Evolutionary conservation across 2,329 filamentous ascomycete species (phyloP), one percentile per base, ranked within the genome.

Genomic region (Nothophaeocryptopus gaeumannii): DNA sequence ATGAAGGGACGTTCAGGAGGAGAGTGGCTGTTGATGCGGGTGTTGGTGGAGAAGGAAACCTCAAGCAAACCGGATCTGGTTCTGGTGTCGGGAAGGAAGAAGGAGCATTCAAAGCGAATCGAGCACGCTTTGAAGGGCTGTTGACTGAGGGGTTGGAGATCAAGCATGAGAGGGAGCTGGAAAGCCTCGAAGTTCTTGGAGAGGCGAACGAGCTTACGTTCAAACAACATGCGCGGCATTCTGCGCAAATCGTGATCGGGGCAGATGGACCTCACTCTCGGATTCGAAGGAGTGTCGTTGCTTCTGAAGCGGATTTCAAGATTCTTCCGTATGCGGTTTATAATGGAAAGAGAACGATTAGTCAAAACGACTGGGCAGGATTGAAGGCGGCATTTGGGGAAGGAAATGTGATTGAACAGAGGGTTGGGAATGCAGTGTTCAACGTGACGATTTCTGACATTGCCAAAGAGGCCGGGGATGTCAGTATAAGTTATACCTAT

Each of bases 241-340:
- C 45, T 2, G 42, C 47, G 14, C 49, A 55, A 1, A 39, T 64
- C n/a, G 51, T 72, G 0, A 47, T 73, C 26, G 72, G 59, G 2
- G 62, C 63, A 1, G 71, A 74, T 48, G 72, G 72, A 5, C 59
- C 63, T 1, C 70, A 74, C 49, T 73, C 72, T 1, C 26, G 32
- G 2, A 34, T 68, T 1, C 62, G 70, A 26, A 62, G 62, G 15
- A 45, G 57, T 1, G 20, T 7, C 3, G 38, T 71, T 5, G 34
- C 62, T 1, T 59, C 66, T 1, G 40, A 56, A 2, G 54, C 55
- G 8, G 39, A 62, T 8, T 63, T 67, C 2, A 58, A 60, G 2
- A 59, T 72, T 8, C 45, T 72, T 9, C 70, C 70, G 0, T 72
- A 62, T 45, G 65, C 69, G 1, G 70, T 64, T 1, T 71, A 67